These are phyloP conservation scores for Metschnikowia anglica DNA, from an alignment of 805 yeast genomes.

Conservation along the genomic window DNA sequence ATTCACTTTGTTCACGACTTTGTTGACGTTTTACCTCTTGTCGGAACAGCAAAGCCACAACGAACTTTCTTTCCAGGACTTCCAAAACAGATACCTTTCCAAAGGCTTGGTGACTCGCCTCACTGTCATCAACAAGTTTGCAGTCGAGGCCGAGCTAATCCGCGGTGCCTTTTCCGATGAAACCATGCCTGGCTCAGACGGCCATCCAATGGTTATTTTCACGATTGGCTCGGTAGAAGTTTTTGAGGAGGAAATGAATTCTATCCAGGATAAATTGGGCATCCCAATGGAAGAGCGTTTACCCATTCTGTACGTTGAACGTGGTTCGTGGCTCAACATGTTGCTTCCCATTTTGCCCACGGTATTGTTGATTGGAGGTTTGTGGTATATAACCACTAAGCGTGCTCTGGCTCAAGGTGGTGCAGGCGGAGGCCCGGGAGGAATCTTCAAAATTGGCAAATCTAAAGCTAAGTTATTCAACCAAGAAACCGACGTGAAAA, in stretches of 20 bases:
- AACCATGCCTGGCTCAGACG: constrained; percentile 38
- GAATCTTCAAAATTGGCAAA: constrained; percentile 81
- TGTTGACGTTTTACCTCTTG: constrained; percentile 14
- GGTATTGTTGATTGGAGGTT: constrained; percentile 73
- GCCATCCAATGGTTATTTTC: constrained; percentile 56
- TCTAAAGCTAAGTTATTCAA: constrained; percentile 89
- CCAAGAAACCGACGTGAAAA: constrained; percentile 85
- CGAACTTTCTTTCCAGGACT: constrained; percentile 70
- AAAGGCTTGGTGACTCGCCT: constrained; percentile 75
- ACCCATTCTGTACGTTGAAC: constrained; percentile 73
- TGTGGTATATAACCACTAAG: constrained; percentile 60
- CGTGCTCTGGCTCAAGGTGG: constrained; percentile 49
- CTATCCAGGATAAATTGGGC: constrained; percentile 65
- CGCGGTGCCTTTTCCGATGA: constrained; percentile 43
- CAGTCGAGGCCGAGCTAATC: constrained; percentile 68
- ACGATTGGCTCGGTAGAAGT: constrained; percentile 85
- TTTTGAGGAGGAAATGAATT: constrained; percentile 79
- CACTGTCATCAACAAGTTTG: constrained; percentile 67
- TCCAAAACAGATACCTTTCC: constrained; percentile 73
- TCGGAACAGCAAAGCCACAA: constrained; percentile 21
- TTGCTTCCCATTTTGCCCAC: constrained; percentile 79
- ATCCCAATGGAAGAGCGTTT: constrained; percentile 69
- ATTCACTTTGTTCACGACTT: constrained; percentile 23
- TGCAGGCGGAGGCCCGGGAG: constrained; percentile 70
- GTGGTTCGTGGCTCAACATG: constrained; percentile 61